These are phyloP conservation scores for Forsythia viridissima DNA, from an alignment of 257 asterid species.

Conservation along the genomic window DNA sequence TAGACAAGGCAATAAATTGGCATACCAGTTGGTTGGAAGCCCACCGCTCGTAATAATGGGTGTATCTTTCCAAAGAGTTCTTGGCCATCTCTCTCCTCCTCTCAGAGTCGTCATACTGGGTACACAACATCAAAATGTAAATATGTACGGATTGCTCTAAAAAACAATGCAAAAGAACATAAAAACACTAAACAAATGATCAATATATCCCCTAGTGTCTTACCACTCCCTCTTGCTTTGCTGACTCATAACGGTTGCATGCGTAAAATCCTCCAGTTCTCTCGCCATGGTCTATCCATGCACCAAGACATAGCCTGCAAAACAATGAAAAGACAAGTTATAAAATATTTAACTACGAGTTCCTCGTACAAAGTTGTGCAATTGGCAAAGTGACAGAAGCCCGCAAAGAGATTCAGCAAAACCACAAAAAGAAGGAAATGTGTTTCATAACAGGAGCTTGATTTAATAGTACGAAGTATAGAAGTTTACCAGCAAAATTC, in stretches of 20 bases:
- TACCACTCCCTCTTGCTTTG: slow-evolving; percentile 99
- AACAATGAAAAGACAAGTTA: slow-evolving; percentile 12
- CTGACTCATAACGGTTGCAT: slow-evolving; percentile 97
- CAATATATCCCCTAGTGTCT: slow-evolving; percentile 16
- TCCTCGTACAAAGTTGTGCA: slow-evolving; percentile 4
- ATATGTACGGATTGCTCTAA: slow-evolving; percentile 7
- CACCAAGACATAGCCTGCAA: slow-evolving; percentile 91
- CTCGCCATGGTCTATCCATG: slow-evolving; percentile 98
- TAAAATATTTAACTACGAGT: neutral
- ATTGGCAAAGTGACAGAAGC: neutral
- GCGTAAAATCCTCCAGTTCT: slow-evolving; percentile 99
- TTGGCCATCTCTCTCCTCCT: slow-evolving; percentile 99
- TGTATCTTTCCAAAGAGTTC: slow-evolving; percentile 97
- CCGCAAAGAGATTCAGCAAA: slow-evolving; percentile 12
- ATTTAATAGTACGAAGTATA: slow-evolving; percentile 3
- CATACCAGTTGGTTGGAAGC: slow-evolving; percentile 98
- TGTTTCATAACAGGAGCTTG: slow-evolving; percentile 11
- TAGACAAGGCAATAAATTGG: slow-evolving; percentile 18
- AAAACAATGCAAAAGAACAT: slow-evolving; percentile 19
- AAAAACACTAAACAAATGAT: slow-evolving; percentile 3
- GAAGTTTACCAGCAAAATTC: slow-evolving; percentile 94
- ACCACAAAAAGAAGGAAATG: neutral
- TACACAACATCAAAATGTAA: slow-evolving; percentile 19
- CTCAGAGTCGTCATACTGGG: slow-evolving; percentile 95
- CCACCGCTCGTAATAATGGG: slow-evolving; percentile 99